Evolutionary conservation across 2,329 filamentous ascomycete genomes (phyloP).

Genomic region (Gyromitra esculenta): DNA sequence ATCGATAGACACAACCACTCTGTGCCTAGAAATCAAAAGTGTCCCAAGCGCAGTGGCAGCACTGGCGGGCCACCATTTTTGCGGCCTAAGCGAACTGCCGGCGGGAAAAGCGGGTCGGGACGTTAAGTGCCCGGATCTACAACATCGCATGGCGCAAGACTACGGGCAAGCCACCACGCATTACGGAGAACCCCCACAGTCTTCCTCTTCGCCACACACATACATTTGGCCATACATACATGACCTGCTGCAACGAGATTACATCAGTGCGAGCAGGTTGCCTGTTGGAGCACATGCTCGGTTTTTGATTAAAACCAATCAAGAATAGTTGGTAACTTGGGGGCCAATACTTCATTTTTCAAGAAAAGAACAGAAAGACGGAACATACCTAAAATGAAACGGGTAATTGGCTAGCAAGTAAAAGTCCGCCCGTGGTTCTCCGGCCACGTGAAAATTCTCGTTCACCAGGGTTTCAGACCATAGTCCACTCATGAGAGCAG

Average conservation of each 20-base stretch:
- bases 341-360: not conserved
- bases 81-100: not conserved
- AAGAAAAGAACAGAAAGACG: not conserved
- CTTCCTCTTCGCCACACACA: not conserved
- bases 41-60: not conserved
- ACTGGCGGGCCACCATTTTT: not conserved
- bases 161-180: not conserved
- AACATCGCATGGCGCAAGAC: not conserved
- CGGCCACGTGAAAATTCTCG: not conserved
- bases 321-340: not conserved
- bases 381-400: not conserved
- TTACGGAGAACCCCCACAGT: not conserved
- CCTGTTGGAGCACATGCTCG: not conserved
- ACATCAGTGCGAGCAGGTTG: not conserved
- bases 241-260: not conserved
- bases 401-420: not conserved
- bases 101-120: conserved; percentile 2
- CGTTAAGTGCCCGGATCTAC: not conserved
- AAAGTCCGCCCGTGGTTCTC: not conserved
- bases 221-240: not conserved
- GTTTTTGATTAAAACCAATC: not conserved
- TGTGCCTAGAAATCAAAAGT: not conserved
- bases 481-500: not conserved
- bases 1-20: not conserved
- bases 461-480: not conserved